Conservation (phyloP, 2,329 filamentous ascomycete genomes). For the Fusarium euwallaceae region DNA sequence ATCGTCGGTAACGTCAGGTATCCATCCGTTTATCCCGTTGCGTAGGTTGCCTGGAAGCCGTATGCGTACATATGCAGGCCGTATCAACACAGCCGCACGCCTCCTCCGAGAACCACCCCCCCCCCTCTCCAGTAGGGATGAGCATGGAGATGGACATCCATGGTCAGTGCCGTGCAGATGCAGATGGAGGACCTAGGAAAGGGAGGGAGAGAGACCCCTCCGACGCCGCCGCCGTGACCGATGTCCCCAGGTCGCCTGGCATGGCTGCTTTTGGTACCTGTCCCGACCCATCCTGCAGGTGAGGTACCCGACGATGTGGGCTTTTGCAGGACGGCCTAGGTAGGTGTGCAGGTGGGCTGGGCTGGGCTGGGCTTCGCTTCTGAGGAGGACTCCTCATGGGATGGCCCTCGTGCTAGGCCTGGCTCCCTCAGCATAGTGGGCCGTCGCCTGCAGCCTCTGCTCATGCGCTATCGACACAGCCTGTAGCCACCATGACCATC, state of each 20-base stretch:
- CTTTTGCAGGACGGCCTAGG: constrained; percentile 10
- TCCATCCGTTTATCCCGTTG: constrained; percentile 4
- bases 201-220: background rate
- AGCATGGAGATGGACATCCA: constrained; percentile 1
- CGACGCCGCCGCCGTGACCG: constrained; percentile 14
- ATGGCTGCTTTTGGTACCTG: constrained; percentile 12
- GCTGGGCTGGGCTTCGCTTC: constrained; percentile 8
- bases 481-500: constrained; percentile 25
- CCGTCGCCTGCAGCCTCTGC: constrained; percentile 33
- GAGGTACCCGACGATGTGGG: constrained; percentile 9
- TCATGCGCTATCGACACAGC: constrained; percentile 35
- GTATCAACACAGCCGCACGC: constrained; percentile 40
- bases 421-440: constrained; percentile 44
- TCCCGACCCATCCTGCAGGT: background rate
- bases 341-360: constrained; percentile 3
- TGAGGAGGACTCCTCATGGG: background rate
- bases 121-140: background rate
- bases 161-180: constrained; percentile 40
- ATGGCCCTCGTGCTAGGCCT: constrained; percentile 14
- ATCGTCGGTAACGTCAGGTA: constrained; percentile 5
- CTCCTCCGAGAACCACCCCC: constrained; percentile 39
- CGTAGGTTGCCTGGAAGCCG: constrained; percentile 19
- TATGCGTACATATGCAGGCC: constrained; percentile 30
- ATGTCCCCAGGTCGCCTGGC: constrained; percentile 10
- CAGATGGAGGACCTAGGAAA: constrained; percentile 17